These are phyloP conservation scores for Smittium culicis DNA, from an alignment of 371 early-diverging fungal species.

Conservation along the genomic window DNA sequence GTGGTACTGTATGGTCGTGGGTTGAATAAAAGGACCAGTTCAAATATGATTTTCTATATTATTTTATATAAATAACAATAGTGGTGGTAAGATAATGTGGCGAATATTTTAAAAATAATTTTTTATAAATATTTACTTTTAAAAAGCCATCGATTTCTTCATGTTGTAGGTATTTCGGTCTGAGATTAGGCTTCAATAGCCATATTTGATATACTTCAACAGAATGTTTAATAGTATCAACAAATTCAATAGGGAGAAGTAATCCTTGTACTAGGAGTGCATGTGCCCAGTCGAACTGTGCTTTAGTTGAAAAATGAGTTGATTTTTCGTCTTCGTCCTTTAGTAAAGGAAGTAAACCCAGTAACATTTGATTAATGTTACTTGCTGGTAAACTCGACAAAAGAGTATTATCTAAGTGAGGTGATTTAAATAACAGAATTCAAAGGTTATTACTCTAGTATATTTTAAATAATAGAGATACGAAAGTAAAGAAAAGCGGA, in stretches of 20 bases:
- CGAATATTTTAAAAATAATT: neutral
- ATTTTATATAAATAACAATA: neutral
- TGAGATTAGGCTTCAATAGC: neutral
- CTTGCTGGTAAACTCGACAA: slow-evolving; percentile 5
- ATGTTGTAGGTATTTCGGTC: slow-evolving; percentile 6
- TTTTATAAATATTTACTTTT: neutral
- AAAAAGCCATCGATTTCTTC: slow-evolving; percentile 4
- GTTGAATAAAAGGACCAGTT: neutral
- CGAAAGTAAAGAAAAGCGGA: too few relatives aligned
- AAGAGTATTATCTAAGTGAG: slow-evolving; percentile 4
- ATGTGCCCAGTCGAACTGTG: slow-evolving; percentile 5
- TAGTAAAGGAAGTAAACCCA: slow-evolving; percentile 4
- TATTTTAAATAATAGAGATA: neutral
- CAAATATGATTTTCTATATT: slow-evolving; percentile 1
- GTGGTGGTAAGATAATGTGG: too few relatives aligned
- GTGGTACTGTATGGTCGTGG: slow-evolving; percentile 10
- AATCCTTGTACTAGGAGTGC: slow-evolving; percentile 10
- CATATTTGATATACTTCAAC: slow-evolving; percentile 9
- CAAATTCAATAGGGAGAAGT: slow-evolving; percentile 7
- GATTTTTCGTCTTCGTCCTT: neutral
- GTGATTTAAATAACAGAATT: neutral
- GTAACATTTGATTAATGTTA: slow-evolving; percentile 1
- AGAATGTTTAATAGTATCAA: slow-evolving; percentile 3
- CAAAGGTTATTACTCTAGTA: neutral
- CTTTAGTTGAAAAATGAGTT: neutral